Base-by-base conservation (phyloP, 225 moss, liverwort and hornwort species). In the Pseudoscleropodium purum region DNA sequence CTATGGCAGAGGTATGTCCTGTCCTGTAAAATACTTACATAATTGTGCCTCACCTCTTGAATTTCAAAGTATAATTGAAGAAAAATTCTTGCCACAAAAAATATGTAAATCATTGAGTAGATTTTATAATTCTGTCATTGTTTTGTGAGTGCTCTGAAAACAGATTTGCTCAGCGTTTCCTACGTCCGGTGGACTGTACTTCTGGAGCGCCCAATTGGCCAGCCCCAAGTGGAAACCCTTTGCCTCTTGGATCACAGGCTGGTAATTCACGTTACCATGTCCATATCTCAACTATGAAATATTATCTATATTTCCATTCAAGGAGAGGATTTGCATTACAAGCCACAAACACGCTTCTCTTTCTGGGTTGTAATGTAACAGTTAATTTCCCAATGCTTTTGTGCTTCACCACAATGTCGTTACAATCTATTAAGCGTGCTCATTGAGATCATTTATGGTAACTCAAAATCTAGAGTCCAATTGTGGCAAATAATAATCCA, bases 1-100 rank as follows among this genome's bases (percentile, higher is more conserved):
- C 93, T 21, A 96, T 95, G 96, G 95, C 91, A 4, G 94, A 95
- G 85, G 95, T 96, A 68, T 21, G 39, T 52, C 67, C 51, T 49
- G 49, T 11, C 1, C 15, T 49, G 33, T 47, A 0, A 1, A 2
- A 2, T 29, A 7, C 21, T 5, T 24, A 24, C 7, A 34, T n/a
- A 41, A 8, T 27, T 36, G 19, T 36, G 25, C 36, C 37, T 45
- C 49, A 14, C 19, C 21, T 62, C 49, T 73, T 45, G 79, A 79
- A 57, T 59, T 87, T 87, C 63, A 79, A 79, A 16, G 15, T n/a
- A 26, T 6, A n/a, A 27, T n/a, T 26, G 26, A 57, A 57, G n/a
- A n/a, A 15, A 57, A 4, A 15, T 57, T 57, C 25, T 84, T 52
- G 31, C 59, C 43, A 10, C 29, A 20, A 63, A 37, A 37, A 11